A percentile compares a stretch with the other conserved stretches of the same genome.
phyloP scores from a whole-genome alignment of 331 rosid genomes.

The Rhamnella rubrinervis region DNA sequence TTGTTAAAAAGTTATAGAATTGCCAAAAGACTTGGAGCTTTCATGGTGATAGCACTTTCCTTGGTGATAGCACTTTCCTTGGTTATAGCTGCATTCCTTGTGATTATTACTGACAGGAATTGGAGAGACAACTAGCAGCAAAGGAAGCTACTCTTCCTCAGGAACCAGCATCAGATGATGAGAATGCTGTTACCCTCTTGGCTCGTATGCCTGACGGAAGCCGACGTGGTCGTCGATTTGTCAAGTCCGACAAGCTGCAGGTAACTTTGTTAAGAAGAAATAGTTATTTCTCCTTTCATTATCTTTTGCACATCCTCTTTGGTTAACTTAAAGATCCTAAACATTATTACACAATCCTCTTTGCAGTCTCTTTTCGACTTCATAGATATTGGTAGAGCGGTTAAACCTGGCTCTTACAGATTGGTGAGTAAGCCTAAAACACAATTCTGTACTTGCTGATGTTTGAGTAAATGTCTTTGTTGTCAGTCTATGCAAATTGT shows the following conservation, averaged over 20 bases:
- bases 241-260: slow-evolving; percentile 81
- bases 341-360: slow-evolving; percentile 20
- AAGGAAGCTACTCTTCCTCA: slow-evolving; percentile 77
- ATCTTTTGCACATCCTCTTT: slow-evolving; percentile 17
- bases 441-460: slow-evolving; percentile 7
- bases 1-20: background rate
- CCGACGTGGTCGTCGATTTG: slow-evolving; percentile 90
- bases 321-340: slow-evolving; percentile 14
- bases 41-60: background rate
- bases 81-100: slow-evolving; percentile 26
- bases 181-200: slow-evolving; percentile 68
- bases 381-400: slow-evolving; percentile 76
- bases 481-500: background rate
- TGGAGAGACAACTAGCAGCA: slow-evolving; percentile 70
- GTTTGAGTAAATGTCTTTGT: background rate
- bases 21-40: no score
- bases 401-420: slow-evolving; percentile 84
- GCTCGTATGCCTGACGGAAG: slow-evolving; percentile 97
- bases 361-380: slow-evolving; percentile 81
- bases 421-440: slow-evolving; percentile 57
- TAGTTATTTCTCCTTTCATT: background rate
- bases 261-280: slow-evolving; percentile 29
- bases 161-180: slow-evolving; percentile 78
- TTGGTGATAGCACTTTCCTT: slow-evolving; percentile 11
- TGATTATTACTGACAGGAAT: slow-evolving; percentile 52